A percentile compares a stretch with the other conserved stretches of the same genome.
phyloP scores from a whole-genome alignment of 2,329 filamentous ascomycete species.

The Alternaria arborescens region DNA sequence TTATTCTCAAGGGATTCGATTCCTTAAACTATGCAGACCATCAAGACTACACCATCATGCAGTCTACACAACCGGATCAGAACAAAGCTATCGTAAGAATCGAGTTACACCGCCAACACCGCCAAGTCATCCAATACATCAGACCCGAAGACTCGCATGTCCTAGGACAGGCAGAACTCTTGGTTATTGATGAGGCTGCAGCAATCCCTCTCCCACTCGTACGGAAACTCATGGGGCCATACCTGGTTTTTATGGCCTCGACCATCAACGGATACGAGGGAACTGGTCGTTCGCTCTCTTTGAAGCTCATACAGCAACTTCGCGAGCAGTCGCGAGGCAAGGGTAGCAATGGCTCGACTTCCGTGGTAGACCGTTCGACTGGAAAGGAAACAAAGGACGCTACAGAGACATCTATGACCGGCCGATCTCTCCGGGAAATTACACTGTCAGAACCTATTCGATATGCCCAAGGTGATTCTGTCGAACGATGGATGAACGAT shows the following conservation, averaged over 20 bases:
- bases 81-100: conserved; percentile 99
- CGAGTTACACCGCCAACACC: conserved; percentile 92
- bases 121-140: conserved; percentile 98
- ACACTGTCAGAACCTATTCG: conserved; percentile 93
- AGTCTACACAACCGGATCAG: conserved; percentile 97
- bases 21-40: conserved; percentile 93
- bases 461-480: conserved; percentile 87
- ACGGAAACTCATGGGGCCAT: conserved; percentile 92
- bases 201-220: conserved; percentile 95
- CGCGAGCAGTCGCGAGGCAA: conserved; percentile 85
- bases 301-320: conserved; percentile 97
- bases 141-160: conserved; percentile 95
- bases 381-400: conserved; percentile 66
- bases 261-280: conserved; percentile 99
- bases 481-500: conserved; percentile 96
- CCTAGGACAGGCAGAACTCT: conserved; percentile 89
- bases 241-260: conserved; percentile 98
- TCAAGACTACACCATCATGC: conserved; percentile 96
- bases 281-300: conserved; percentile 89
- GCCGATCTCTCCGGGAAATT: conserved; percentile 86
- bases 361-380: conserved; percentile 80
- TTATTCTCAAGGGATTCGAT: conserved; percentile 98
- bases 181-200: conserved; percentile 97
- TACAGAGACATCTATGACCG: conserved; percentile 54
- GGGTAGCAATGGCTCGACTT: conserved; percentile 62